phyloP scores from a whole-genome alignment of 192 early-diverging fungal genomes.

The Coemansia sp. region DNA sequence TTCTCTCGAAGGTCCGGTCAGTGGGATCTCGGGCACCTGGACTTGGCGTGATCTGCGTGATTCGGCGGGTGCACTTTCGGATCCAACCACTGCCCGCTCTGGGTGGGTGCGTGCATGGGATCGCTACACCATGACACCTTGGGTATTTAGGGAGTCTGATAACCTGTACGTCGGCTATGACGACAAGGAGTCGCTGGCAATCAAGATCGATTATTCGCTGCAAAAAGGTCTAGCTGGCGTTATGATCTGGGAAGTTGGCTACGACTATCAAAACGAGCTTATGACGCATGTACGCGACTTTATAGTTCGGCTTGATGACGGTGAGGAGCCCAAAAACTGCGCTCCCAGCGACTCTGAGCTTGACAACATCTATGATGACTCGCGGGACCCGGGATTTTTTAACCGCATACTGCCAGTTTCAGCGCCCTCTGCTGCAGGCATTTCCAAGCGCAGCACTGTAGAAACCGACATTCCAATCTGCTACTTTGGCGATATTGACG shows the following conservation, averaged over 20 bases:
- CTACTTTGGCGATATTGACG: conserved; percentile 23
- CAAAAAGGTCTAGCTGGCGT: conserved; percentile 64
- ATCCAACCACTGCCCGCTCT: conserved; percentile 30
- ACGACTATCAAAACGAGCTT: conserved; percentile 68
- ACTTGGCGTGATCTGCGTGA: conserved; percentile 64
- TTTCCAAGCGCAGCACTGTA: neutral
- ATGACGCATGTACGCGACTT: conserved; percentile 53
- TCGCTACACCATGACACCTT: conserved; percentile 64
- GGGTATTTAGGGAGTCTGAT: conserved; percentile 66
- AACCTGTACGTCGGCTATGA: conserved; percentile 72
- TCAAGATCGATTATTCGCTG: conserved; percentile 66
- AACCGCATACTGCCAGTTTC: conserved; percentile 17
- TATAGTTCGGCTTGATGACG: conserved; percentile 32
- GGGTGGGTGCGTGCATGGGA: conserved; percentile 74
- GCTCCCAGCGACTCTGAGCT: conserved; percentile 38
- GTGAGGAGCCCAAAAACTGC: conserved; percentile 34
- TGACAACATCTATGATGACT: conserved; percentile 30
- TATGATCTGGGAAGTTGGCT: conserved; percentile 74
- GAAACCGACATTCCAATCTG: conserved; percentile 32
- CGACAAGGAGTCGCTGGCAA: conserved; percentile 62
- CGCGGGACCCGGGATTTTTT: conserved; percentile 47
- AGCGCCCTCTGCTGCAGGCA: neutral
- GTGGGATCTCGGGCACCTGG: conserved; percentile 62
- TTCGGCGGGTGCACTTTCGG: conserved; percentile 52
- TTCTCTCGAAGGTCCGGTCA: conserved; percentile 58